Conservation (phyloP, 1,284 basidiomycete species). For the Violaceomyces palustris region DNA sequence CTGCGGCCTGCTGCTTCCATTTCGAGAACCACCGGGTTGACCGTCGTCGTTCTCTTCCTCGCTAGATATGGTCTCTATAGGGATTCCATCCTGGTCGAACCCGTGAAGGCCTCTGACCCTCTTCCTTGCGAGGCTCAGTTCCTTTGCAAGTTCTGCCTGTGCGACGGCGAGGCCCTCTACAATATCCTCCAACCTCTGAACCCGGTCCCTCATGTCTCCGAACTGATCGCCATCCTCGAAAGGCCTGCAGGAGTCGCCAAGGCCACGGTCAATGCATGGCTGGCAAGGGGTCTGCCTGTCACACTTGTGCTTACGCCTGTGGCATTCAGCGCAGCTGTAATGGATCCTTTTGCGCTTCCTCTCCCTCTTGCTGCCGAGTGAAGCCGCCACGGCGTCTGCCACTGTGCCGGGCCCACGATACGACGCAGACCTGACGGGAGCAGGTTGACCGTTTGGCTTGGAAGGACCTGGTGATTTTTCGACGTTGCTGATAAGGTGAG, state of each 20-base stretch:
- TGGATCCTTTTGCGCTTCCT: conserved; percentile 46
- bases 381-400: conserved; percentile 41
- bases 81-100: too few relatives aligned
- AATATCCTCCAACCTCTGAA: conserved; percentile 46
- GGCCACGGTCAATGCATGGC: conserved; percentile 45
- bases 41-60: conserved; percentile 10
- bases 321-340: conserved; percentile 48
- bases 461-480: too few relatives aligned
- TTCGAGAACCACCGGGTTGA: too few relatives aligned
- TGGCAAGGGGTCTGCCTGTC: conserved; percentile 46
- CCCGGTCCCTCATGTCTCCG: conserved; percentile 42
- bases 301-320: conserved; percentile 47
- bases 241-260: conserved; percentile 39
- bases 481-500: too few relatives aligned
- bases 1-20: too few relatives aligned
- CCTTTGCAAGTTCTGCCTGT: conserved; percentile 38
- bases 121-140: conserved; percentile 24
- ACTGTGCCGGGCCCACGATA: conserved; percentile 27
- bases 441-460: too few relatives aligned
- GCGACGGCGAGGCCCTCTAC: conserved; percentile 46
- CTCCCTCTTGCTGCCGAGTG: conserved; percentile 35
- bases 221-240: conserved; percentile 48
- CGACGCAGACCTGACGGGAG: too few relatives aligned
- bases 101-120: too few relatives aligned
- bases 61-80: conserved; percentile 24